Conservation (phyloP, 2,329 filamentous ascomycete species). For the Fragosphaeria purpurea region DNA sequence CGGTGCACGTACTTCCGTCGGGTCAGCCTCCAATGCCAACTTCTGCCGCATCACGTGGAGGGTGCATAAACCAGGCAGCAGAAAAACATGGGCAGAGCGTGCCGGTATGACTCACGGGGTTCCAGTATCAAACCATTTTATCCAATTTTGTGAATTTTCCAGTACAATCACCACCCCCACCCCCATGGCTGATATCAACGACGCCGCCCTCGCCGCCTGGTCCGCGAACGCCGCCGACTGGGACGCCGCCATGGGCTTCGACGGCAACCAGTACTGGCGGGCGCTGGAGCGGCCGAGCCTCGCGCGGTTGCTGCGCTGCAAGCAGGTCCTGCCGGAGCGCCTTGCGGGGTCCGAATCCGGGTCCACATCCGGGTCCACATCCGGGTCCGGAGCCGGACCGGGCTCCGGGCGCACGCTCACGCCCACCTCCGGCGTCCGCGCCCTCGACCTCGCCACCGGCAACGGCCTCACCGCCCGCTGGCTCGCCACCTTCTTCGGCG, state of each 20-base stretch:
- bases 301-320: constrained; percentile 22
- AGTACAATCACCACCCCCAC: neutral
- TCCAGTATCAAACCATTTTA: too few species aligned
- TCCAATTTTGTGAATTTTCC: too few species aligned
- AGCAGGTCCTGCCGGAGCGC: constrained; percentile 1
- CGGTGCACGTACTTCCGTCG: too few species aligned
- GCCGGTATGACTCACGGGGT: too few species aligned
- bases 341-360: too few species aligned
- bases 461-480: constrained; percentile 38
- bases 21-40: too few species aligned
- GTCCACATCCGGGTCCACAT: too few species aligned
- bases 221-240: constrained; percentile 30
- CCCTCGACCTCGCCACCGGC: constrained; percentile 39
- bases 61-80: too few species aligned
- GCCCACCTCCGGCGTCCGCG: constrained; percentile 16
- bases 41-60: too few species aligned
- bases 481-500: constrained; percentile 21
- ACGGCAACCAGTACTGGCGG: constrained; percentile 35
- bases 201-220: constrained; percentile 25
- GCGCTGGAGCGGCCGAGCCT: constrained; percentile 32
- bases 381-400: neutral
- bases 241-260: constrained; percentile 28
- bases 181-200: constrained; percentile 5
- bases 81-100: too few species aligned
- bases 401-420: neutral